Base-by-base conservation (phyloP, 2,329 filamentous ascomycete species). In the Nemania bipapillata region DNA sequence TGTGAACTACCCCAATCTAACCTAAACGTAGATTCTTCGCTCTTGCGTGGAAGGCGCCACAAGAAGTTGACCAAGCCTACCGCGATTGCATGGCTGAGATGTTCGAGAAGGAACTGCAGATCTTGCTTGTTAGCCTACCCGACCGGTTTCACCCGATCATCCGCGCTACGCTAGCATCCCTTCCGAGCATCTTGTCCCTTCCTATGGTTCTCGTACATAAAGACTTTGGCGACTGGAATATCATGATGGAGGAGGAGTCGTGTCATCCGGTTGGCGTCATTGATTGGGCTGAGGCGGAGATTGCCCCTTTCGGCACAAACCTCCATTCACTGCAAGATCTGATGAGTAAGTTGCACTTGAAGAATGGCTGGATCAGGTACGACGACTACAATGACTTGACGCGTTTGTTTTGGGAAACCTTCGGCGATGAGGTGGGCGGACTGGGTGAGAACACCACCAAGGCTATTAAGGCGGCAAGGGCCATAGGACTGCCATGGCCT, bases 231-330 rank as follows among this genome's bases (percentile, higher is more conserved):
- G 42, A 62, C 40, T 79, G 73, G 73, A 83, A 83, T 65, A 79
- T 83, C 45, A 76, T 83, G 11, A 80, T 83, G 4, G 75, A 83
- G 50, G 74, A 79, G 32, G 58, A 17, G 53, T 72, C 79, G 35
- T 82, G 76, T 72, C 77, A 79, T 70, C 65, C 83, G 5, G 74
- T 74, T 40, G 80, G 81, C 1, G 80, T 83, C 5, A 74, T 83
- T 63, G 81, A 83, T 74, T 84, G 79, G 81, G 78, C 81, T 0
- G 79, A 83, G 70, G 79, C 81, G 4, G 74, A 78, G 57, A 76
- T 82, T 32, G 63, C 75, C 15, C 80, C 81, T 9, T 83, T 83
- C 68, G 81, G 81, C 2, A 30, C 77, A 0, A 82, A 82, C 60
- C 63, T 79, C 77, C n/a, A 66, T 81, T 2, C 71, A 82, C 45